A percentile compares a stretch with the other conserved stretches of the same genome.
Conservation (phyloP, 2,329 filamentous ascomycete genomes). For the Corinectria fuckeliana region DNA sequence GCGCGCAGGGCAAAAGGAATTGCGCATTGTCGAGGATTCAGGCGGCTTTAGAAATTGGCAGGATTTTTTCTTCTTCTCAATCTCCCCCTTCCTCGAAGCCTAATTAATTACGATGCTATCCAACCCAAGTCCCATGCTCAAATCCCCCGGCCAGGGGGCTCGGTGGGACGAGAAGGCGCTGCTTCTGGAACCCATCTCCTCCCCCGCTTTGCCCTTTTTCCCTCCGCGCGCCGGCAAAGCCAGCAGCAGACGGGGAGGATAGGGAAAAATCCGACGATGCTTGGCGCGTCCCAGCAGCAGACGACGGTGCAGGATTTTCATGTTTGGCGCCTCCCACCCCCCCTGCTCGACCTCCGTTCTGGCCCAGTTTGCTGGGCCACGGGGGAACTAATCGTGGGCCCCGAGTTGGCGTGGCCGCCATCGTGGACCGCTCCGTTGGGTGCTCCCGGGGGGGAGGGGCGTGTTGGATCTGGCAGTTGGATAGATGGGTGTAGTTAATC, state of each 20-base stretch:
- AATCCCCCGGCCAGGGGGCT: constrained; percentile 13
- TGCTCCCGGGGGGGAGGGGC: constrained; percentile 18
- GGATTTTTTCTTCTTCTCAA: neutral
- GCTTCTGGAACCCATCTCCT: constrained; percentile 34
- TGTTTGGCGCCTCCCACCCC: constrained; percentile 11
- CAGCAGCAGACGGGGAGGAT: constrained; percentile 12
- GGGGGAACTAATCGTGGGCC: constrained; percentile 31
- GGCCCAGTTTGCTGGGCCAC: constrained; percentile 29
- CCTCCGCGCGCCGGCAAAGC: constrained; percentile 14
- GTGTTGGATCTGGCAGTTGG: constrained; percentile 4
- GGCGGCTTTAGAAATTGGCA: neutral
- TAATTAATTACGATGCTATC: constrained; percentile 6
- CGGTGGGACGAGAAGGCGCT: constrained; percentile 11
- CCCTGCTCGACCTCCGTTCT: constrained; percentile 25
- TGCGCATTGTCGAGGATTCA: constrained; percentile 11
- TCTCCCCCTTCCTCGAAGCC: neutral
- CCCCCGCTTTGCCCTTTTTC: constrained; percentile 27
- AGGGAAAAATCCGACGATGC: constrained; percentile 24
- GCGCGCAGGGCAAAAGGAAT: neutral
- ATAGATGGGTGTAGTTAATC: neutral
- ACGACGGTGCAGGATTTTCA: constrained; percentile 18
- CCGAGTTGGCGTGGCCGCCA: constrained; percentile 29
- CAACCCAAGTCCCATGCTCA: constrained; percentile 1
- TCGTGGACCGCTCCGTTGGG: constrained; percentile 39
- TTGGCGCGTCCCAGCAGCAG: constrained; percentile 10